phyloP scores from a whole-genome alignment of 2,329 filamentous ascomycete genomes.

The Didymella segeticola region DNA sequence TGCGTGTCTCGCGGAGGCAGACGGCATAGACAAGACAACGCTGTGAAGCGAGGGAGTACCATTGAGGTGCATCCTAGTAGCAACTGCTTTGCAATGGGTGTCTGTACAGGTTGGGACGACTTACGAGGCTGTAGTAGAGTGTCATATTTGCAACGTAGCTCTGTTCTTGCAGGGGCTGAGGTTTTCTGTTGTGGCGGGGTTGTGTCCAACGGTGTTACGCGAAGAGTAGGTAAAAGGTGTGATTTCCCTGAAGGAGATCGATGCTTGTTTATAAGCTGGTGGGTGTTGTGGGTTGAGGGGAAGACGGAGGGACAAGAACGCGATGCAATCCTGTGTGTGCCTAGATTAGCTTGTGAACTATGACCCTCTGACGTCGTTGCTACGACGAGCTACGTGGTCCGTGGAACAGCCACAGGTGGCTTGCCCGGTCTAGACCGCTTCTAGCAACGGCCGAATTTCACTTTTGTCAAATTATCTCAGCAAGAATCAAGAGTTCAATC shows the following conservation, averaged over 20 bases:
- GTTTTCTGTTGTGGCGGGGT: constrained; percentile 10
- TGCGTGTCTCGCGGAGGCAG: background rate
- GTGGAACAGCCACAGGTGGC: constrained; percentile 20
- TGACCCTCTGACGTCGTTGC: too few species aligned
- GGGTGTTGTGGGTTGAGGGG: constrained; percentile 19
- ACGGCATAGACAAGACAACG: constrained; percentile 15
- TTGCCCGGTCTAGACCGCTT: constrained; percentile 25
- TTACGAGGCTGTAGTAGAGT: constrained; percentile 72
- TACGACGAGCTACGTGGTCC: constrained; percentile 1
- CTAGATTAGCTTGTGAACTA: constrained; percentile 33
- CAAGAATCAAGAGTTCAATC: background rate
- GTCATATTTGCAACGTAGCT: constrained; percentile 63
- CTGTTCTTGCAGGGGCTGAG: constrained; percentile 24
- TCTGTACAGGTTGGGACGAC: constrained; percentile 28
- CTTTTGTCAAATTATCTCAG: constrained; percentile 14
- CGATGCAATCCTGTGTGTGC: constrained; percentile 33
- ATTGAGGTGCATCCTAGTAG: constrained; percentile 11
- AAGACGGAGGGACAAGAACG: constrained; percentile 26
- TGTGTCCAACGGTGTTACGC: constrained; percentile 34
- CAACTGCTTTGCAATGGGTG: background rate
- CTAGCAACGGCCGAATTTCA: constrained; percentile 15
- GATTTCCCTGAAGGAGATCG: constrained; percentile 14
- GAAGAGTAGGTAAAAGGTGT: background rate
- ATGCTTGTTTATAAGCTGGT: constrained; percentile 12
- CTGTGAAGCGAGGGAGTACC: background rate